These are phyloP conservation scores for Trichoderma simmonsii DNA, from an alignment of 2,329 filamentous ascomycete species.

Conservation along the genomic window DNA sequence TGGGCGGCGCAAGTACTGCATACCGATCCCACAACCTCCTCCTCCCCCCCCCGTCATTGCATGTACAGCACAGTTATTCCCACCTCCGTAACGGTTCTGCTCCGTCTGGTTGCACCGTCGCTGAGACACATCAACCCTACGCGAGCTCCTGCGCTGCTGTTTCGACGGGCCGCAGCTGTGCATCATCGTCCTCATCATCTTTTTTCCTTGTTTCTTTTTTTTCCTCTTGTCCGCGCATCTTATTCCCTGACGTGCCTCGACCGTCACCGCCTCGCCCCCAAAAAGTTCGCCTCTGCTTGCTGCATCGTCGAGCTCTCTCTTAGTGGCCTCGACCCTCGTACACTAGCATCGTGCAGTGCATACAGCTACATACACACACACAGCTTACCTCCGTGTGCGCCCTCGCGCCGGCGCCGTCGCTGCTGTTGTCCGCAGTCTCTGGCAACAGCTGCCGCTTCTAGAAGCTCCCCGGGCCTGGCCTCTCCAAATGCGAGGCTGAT, in stretches of 20 bases:
- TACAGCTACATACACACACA: conserved; percentile 1
- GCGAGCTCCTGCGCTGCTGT: neutral
- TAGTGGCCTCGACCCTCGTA: neutral
- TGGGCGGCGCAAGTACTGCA: neutral
- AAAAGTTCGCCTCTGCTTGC: neutral
- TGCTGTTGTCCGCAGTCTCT: neutral
- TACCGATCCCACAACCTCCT: conserved; percentile 11
- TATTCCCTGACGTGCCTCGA: neutral
- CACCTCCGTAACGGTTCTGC: conserved; percentile 14
- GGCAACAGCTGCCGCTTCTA: conserved; percentile 15
- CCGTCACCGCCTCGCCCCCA: neutral
- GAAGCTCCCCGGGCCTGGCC: neutral
- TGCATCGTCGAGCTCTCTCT: conserved; percentile 4
- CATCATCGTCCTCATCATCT: neutral
- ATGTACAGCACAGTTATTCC: neutral
- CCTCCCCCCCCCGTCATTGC: neutral
- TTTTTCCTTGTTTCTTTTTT: neutral
- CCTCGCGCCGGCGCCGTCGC: conserved; percentile 7
- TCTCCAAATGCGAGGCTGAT: conserved; percentile 14
- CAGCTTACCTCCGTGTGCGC: conserved; percentile 4
- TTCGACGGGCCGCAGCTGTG: neutral
- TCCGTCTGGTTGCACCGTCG: conserved; percentile 8
- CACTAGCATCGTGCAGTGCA: neutral
- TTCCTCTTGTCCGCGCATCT: neutral
- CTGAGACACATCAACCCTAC: conserved; percentile 3